Evolutionary conservation across 2,329 filamentous ascomycete genomes (phyloP), one percentile per base, ranked within the genome.

Genomic region (Curvularia sp.): DNA sequence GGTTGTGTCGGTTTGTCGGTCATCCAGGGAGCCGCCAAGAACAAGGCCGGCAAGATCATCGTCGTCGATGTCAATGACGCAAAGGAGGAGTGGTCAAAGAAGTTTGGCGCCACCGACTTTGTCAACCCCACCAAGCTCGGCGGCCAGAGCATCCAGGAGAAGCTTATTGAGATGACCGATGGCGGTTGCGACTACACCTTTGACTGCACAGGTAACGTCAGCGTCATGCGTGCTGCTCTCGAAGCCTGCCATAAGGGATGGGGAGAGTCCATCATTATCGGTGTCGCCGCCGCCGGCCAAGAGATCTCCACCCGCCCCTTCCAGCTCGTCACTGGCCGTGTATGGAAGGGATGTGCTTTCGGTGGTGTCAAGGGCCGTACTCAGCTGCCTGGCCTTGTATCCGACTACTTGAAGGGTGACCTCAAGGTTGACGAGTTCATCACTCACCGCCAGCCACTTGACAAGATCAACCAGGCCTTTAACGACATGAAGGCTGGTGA

Each of bases 351-450:
- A 53, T 98, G 94, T 77, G 95, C 95, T 18, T 99, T 99, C 74
- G 95, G 95, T 69, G 95, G 95, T 71, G 93, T 99, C 85, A 99
- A 98, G 85, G 95, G 95, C 69, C 93, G 95, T 74, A 89, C 91
- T 32, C 95, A 99, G 82, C 87, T 99, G 66, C 90, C 91, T 47
- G 88, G 85, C 58, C 88, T 99, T 39, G 93, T 99, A 23, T 82
- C 87, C 67, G 94, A 98, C 80, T 99, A 99, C 82, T 84, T 96
- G 78, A 85, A 86, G 52, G 93, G 93, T 70, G 86, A 90, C 75
- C 89, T 99, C 76, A 98, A 97, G 88, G 95, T 98, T 45, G 94
- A 98, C 77, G 95, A 99, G 83, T 98, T 98, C 83, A 98, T 99
- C 82, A 99, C 95, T 30, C 95, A 99, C 83, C 88, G 93, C 70